These are phyloP conservation scores for Bruguiera gymnorhiza DNA, from an alignment of 345 rosid species.

Conservation along the genomic window DNA sequence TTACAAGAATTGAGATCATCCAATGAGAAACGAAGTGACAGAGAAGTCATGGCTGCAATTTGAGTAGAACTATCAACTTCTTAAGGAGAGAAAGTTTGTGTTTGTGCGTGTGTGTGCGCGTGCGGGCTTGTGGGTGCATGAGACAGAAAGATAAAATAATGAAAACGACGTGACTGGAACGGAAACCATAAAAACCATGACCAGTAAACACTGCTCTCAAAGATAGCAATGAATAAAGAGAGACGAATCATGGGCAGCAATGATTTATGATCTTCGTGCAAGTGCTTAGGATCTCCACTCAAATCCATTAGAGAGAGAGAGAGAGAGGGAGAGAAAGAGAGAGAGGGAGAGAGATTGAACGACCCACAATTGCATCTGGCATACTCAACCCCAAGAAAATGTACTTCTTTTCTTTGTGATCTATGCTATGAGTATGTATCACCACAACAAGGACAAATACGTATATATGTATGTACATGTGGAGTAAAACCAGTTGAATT, in stretches of 20 bases:
- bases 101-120: too few relatives aligned
- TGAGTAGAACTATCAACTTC: too few relatives aligned
- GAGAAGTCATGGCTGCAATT: too few relatives aligned
- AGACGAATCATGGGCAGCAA: constrained; percentile 15
- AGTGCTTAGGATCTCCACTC: constrained; percentile 19
- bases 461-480: too few relatives aligned
- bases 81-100: too few relatives aligned
- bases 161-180: constrained; percentile 58
- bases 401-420: not conserved
- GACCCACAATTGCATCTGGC: not conserved
- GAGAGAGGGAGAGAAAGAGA: not conserved
- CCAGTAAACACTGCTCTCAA: constrained; percentile 27
- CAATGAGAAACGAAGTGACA: too few relatives aligned
- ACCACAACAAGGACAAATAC: not conserved
- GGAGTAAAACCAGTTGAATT: not conserved
- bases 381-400: too few relatives aligned
- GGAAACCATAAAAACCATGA: constrained; percentile 38
- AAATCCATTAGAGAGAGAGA: not conserved
- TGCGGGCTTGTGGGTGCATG: too few relatives aligned
- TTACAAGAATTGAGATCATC: too few relatives aligned
- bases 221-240: constrained; percentile 37
- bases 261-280: constrained; percentile 22
- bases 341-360: not conserved
- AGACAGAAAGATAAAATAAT: not conserved
- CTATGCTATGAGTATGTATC: constrained; percentile 9